Evolutionary conservation across 2,329 filamentous ascomycete species (phyloP), one percentile per base, ranked within the genome.

Genomic region (Allantophomopsis lycopodina): DNA sequence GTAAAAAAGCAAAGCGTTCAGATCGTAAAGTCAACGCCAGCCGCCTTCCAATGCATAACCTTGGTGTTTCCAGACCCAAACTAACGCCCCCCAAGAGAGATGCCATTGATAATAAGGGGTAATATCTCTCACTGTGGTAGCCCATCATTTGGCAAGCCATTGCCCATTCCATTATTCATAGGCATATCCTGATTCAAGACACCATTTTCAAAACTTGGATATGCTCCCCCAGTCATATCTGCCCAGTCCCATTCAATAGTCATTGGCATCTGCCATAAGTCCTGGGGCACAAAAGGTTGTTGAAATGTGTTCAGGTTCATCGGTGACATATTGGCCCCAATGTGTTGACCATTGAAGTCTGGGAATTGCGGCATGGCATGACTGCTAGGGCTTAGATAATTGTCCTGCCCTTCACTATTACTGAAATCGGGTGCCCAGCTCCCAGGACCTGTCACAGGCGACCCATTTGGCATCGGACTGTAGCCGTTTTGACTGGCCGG

Each of bases 221-320:
- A 79, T 2, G 68, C 65, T 8, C 73, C 75, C n/a, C 74, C 73
- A 23, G 71, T 77, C 66, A 79, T 76, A 56, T 79, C 75, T 2
- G 74, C 73, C 72, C 74, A 79, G 53, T 73, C 53, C 79, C 78
- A 83, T 55, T 96, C 89, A 16, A 96, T 70, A 2, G 85, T 93
- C 79, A 94, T 94, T 1, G 89, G 88, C 74, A 96, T 79, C 57
- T 89, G 83, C 77, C 91, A 98, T 18, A 96, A 61, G 60, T 96
- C 91, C 51, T 89, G 86, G 4, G 91, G 89, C 16, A 96, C 76
- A 52, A 94, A 81, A 0, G 88, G 88, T 48, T 93, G 83, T 52
- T 88, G 81, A 54, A 88, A 87, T 14, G 66, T 53, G 11, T 60
- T 57, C 30, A 62, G 54, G 40, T 48, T 53, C 8, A 52, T 38